Conservation (phyloP, 768 basidiomycete genomes). For the Agaricus blazei region DNA sequence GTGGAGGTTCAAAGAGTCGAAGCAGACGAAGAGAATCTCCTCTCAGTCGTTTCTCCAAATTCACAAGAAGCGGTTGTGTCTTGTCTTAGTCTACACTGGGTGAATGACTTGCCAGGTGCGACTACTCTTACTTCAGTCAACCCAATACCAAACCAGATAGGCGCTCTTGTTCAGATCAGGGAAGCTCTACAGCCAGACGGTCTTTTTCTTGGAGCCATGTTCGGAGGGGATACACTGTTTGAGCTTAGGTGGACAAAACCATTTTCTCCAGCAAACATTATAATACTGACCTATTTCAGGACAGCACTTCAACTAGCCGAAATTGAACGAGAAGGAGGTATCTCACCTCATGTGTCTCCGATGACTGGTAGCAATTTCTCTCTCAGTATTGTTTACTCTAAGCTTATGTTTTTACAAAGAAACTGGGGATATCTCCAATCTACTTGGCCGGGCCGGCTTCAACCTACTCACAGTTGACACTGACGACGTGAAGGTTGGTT, state of each 20-base stretch:
- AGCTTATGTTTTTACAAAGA: conserved; percentile 40
- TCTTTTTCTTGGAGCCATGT: conserved; percentile 89
- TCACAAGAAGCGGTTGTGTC: conserved; percentile 92
- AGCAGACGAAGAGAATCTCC: conserved; percentile 79
- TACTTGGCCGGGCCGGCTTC: conserved; percentile 90
- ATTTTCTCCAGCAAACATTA: background rate
- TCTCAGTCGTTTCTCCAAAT: conserved; percentile 56
- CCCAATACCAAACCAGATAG: conserved; percentile 30
- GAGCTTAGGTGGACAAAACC: conserved; percentile 61
- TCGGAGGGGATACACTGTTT: conserved; percentile 95
- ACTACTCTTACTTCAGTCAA: conserved; percentile 39
- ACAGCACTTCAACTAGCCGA: conserved; percentile 93
- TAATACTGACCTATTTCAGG: conserved; percentile 32
- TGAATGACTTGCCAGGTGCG: conserved; percentile 92
- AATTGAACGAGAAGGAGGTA: conserved; percentile 89
- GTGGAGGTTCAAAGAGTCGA: conserved; percentile 75
- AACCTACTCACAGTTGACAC: conserved; percentile 91
- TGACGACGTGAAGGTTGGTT: conserved; percentile 87
- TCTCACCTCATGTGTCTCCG: conserved; percentile 94
- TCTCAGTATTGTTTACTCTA: background rate
- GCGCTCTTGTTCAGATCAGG: conserved; percentile 80
- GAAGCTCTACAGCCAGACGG: conserved; percentile 87
- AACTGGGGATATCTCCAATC: conserved; percentile 87
- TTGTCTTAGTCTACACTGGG: conserved; percentile 92
- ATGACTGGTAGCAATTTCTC: conserved; percentile 74